These are phyloP conservation scores for Typha latifolia DNA, from an alignment of 176 grass and related monocot genomes.

Conservation along the genomic window DNA sequence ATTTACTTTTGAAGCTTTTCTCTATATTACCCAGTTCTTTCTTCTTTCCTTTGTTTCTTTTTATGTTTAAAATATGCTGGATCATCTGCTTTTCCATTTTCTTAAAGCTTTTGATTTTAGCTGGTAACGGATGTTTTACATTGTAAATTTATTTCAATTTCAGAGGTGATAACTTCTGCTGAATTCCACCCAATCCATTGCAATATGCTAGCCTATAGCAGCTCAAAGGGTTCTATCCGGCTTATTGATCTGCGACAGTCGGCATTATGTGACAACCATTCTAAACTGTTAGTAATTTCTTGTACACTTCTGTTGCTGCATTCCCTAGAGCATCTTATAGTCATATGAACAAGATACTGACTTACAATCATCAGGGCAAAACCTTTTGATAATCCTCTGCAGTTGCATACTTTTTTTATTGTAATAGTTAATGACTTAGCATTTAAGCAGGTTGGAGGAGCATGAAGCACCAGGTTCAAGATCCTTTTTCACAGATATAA, in stretches of 20 bases:
- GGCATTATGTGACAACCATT: conserved; percentile 15
- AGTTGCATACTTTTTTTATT: not conserved
- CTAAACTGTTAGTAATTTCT: conserved; percentile 12
- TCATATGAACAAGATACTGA: not conserved
- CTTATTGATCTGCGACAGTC: conserved; percentile 15
- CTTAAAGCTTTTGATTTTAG: not conserved
- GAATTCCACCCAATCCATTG: conserved; percentile 13
- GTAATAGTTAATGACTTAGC: conserved; percentile 15
- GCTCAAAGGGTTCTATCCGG: conserved; percentile 14
- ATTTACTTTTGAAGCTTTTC: no score
- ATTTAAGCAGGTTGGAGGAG: conserved; percentile 70
- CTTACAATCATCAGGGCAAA: not conserved
- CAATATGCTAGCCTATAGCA: conserved; percentile 14
- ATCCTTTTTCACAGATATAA: conserved; percentile 91
- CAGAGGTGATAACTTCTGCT: conserved; percentile 18
- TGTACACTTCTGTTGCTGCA: not conserved
- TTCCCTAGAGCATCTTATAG: not conserved
- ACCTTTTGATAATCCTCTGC: not conserved
- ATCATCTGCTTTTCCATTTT: no score
- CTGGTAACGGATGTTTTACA: not conserved
- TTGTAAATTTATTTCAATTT: not conserved
- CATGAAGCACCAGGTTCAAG: conserved; percentile 71
- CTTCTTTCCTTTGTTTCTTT: no score
- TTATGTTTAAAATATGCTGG: no score
- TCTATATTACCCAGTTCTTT: no score